Base-by-base conservation (phyloP, 1,139 yeast species). In the Magnusiomyces tetraspermus region DNA sequence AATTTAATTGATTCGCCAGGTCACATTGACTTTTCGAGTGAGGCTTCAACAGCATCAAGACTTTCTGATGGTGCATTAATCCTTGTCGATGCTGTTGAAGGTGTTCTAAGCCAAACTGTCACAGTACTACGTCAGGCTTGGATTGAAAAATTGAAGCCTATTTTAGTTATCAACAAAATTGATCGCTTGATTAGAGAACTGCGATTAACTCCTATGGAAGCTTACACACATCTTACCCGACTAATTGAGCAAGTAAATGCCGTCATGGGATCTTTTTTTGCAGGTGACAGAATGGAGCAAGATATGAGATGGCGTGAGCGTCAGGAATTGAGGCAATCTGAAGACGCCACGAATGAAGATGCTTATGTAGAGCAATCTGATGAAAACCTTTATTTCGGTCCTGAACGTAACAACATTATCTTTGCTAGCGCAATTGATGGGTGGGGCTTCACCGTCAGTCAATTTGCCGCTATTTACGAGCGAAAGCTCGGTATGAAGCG, bases 1-100 rank as follows among this genome's bases (percentile, higher is more conserved):
- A 94, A 94, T 63, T 76, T 94, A 62, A 90, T 94, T 53, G 99
- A 94, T 69, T 92, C 97, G 0, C 99, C 99, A 0, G 99, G 99
- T 10, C 99, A 94, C 65, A 89, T 94, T 59, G 99, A 94, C 68
- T 94, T 94, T 66, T 85, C 96, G 0, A 85, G 95, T 6, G 99
- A 94, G 65, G 98, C 94, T 0, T 86, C 96, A 17, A 86, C 96
- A 0, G 95, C 97, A 0, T 88, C 97, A 1, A 76, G 98, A 63
- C 73, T 94, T 49, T 94, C 97, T 70, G 99, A 94, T 66, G 97
- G 97, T 38, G 97, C 97, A 0, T 84, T 94, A 3, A 94, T 94
- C 0, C 73, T 94, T 22, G 96, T 94, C 1, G 98, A 92, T 67
- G 49, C 49, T 46, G 96, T 94, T 2, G 99, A 94, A 70, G 99